Evolutionary conservation across 2,329 filamentous ascomycete species (phyloP), one percentile per base, ranked within the genome.

Genomic region (Alternaria arborescens): DNA sequence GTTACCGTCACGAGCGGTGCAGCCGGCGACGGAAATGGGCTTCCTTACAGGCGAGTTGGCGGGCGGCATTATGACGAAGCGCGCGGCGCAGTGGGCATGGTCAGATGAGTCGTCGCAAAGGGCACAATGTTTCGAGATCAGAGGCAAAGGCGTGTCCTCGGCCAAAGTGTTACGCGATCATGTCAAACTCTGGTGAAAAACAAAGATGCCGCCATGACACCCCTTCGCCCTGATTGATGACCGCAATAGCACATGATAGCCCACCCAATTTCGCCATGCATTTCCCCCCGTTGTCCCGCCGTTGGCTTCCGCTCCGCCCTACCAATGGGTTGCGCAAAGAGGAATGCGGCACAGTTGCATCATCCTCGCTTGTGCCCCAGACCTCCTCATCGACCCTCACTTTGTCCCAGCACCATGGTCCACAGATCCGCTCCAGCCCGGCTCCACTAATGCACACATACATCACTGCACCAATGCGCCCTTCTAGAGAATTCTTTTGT

Each of bases 1-100:
- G 57, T 14, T 14, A 8, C 30, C 16, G 44, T 47, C 28, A 47
- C 32, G 48, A 20, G 8, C 50, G 36, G 10, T 46, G n/a, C 43
- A 26, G 24, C 24, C 40, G 36, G 55, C 54, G 54, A 44, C 52
- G 54, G 20, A 32, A 12, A 55, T 43, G 55, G 59, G 46, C 40
- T 32, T 60, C 16, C 67, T 67, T 58, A 69, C 67, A 67, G 74
- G 70, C 56, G 70, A 74, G 70, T 75, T 76, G 63, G 76, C 71
- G 57, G 76, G 77, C 67, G 77, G 77, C 76, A 77, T 77, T 59
- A 57, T 51, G 47, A 57, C 53, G 48, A 48, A 60, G 61, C 58
- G 58, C 52, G 64, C 55, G 55, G 63, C 56, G 59, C 64, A 61
- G 55, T 44, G 62, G 41, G 65, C 64, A 67, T 67, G 60, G 61